Percentiles rank a stretch among this genome's conserved stretches.
These are phyloP conservation scores for Coniferiporia weirii DNA, from an alignment of 1,284 basidiomycete species.

Conservation along the genomic window DNA sequence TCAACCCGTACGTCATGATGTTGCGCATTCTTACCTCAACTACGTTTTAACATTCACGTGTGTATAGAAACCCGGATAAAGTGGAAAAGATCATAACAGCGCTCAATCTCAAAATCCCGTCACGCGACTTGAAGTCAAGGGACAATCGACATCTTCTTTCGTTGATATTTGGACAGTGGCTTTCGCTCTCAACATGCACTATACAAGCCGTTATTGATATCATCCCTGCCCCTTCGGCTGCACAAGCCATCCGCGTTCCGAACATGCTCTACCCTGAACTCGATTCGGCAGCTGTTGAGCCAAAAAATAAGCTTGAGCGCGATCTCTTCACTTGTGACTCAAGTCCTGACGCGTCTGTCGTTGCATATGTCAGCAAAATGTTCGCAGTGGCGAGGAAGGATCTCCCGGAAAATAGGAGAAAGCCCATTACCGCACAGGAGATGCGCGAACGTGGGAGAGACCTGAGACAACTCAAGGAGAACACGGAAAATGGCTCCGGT, in stretches of 20 bases:
- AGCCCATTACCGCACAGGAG: constrained; percentile 78
- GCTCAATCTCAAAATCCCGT: constrained; percentile 79
- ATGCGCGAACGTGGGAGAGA: constrained; percentile 70
- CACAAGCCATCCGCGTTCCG: constrained; percentile 83
- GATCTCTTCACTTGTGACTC: constrained; percentile 76
- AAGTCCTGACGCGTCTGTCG: constrained; percentile 55
- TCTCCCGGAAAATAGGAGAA: constrained; percentile 82
- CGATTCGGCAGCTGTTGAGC: constrained; percentile 47
- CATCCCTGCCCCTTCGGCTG: constrained; percentile 80
- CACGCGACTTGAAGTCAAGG: constrained; percentile 89
- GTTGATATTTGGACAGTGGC: constrained; percentile 93
- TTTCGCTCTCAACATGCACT: constrained; percentile 88
- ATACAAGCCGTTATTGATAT: constrained; percentile 92
- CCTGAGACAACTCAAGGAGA: constrained; percentile 47
- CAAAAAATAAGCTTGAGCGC: constrained; percentile 77
- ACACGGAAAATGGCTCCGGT: constrained; percentile 28
- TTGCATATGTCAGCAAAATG: constrained; percentile 97
- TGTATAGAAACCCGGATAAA: constrained; percentile 76
- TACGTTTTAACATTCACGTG: background rate
- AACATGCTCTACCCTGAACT: constrained; percentile 90
- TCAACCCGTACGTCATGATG: constrained; percentile 71
- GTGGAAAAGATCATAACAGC: constrained; percentile 85
- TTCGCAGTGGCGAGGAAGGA: constrained; percentile 83
- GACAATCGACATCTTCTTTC: constrained; percentile 82
- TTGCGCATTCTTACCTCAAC: background rate